Evolutionary conservation across 768 basidiomycete species (phyloP).

Genomic region (Mycena filopes): DNA sequence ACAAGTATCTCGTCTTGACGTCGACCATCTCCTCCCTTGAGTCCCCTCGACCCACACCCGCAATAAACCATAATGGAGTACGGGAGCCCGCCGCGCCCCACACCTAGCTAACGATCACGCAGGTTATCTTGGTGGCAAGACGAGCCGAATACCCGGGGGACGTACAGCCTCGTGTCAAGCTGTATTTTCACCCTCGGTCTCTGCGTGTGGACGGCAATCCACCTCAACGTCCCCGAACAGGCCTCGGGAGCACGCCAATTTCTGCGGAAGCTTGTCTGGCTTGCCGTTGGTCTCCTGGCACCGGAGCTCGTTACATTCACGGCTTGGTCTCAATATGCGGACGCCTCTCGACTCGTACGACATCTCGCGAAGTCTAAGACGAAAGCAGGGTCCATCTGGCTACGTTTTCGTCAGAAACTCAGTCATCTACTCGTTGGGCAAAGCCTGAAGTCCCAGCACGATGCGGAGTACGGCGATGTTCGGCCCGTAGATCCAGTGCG

Average conservation of each 20-base stretch:
- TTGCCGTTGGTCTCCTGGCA: conserved; percentile 2
- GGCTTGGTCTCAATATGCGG: conserved; percentile 4
- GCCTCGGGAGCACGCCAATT: not conserved
- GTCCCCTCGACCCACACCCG: too few species aligned
- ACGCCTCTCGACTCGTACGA: not conserved
- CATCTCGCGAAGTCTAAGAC: not conserved
- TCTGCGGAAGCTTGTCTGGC: conserved; percentile 8
- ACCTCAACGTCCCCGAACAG: conserved; percentile 11
- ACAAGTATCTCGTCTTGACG: too few species aligned
- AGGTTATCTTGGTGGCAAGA: conserved; percentile 14
- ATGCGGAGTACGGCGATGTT: not conserved
- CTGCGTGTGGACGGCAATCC: conserved; percentile 25
- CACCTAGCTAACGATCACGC: too few species aligned
- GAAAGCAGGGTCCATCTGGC: not conserved
- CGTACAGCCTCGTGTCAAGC: conserved; percentile 20
- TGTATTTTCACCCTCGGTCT: conserved; percentile 25
- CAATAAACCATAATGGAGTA: too few species aligned
- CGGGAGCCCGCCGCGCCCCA: too few species aligned
- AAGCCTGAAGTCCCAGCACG: too few species aligned
- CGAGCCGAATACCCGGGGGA: conserved; percentile 6
- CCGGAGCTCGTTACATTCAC: conserved; percentile 12
- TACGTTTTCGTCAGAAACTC: not conserved
- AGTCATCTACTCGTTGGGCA: too few species aligned
- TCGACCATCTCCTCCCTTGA: too few species aligned
- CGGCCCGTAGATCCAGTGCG: not conserved